A percentile compares a stretch with the other conserved stretches of the same genome.
Evolutionary conservation across 495 filamentous ascomycete species (phyloP).

Genomic region (Glutinoglossum americanum): DNA sequence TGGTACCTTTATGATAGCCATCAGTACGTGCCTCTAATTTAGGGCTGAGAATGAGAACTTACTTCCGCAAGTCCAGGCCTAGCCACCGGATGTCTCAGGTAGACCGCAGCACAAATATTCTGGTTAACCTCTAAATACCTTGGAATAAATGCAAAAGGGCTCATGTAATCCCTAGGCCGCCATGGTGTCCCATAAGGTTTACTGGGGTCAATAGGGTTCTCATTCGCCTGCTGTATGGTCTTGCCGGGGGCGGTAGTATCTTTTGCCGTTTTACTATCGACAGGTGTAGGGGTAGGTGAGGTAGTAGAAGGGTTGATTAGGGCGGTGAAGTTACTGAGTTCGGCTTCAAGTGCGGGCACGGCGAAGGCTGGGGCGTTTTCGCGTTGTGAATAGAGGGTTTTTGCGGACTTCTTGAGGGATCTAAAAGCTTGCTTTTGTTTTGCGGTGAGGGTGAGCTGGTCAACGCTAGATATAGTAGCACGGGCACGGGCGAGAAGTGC

Average conservation of each 20-base stretch:
- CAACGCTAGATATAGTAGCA: constrained; percentile 25
- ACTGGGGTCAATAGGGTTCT: constrained; percentile 50
- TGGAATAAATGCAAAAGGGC: constrained; percentile 82
- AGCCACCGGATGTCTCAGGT: constrained; percentile 88
- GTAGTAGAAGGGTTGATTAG: background rate
- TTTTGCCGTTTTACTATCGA: constrained; percentile 2
- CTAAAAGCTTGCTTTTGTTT: constrained; percentile 41
- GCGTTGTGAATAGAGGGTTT: constrained; percentile 29
- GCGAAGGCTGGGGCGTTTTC: constrained; percentile 11
- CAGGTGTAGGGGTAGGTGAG: background rate
- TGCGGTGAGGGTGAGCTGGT: constrained; percentile 25
- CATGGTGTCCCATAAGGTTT: constrained; percentile 88
- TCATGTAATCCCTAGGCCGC: constrained; percentile 71
- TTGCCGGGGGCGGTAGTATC: constrained; percentile 13
- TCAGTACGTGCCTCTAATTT: background rate
- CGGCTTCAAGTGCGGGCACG: background rate
- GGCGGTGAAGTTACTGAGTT: constrained; percentile 2
- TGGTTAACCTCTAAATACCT: constrained; percentile 94
- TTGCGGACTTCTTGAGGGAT: constrained; percentile 31
- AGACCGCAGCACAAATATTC: constrained; percentile 84
- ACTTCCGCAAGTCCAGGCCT: constrained; percentile 63
- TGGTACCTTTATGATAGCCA: background rate
- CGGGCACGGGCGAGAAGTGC: constrained; percentile 32
- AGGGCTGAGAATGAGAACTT: background rate
- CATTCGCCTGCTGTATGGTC: constrained; percentile 32